Base-by-base conservation (phyloP, 805 yeast genomes). In the Yarrowia alimentaria region DNA sequence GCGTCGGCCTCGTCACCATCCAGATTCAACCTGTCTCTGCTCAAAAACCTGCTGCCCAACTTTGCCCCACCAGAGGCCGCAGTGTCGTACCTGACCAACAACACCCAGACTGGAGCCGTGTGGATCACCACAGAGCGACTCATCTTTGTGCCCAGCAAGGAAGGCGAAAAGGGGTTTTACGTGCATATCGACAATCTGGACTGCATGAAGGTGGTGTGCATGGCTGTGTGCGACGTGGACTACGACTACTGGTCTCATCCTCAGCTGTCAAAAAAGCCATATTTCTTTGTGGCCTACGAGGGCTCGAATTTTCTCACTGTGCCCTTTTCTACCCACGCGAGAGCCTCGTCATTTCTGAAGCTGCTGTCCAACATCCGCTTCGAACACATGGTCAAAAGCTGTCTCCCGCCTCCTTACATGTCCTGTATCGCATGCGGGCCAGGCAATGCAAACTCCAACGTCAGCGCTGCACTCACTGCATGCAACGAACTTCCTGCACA, bases 331-430 rank as follows among this genome's bases (percentile, higher is more conserved):
- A 52, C 60, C 2, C 52, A 54, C 20, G 40, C 49, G 13, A 57
- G 62, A 7, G 58, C 64, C 12, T 48, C 57, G 13, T 55, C 61
- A 21, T 61, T 63, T 38, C 52, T 61, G 25, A 56, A 60, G 29
- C 54, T 61, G 30, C 56, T 62, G 29, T 54, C 65, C 26, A 64
- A 62, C 51, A 56, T 64, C 19, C 60, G 64, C 20, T 62, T 64
- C 33, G 67, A 64, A 52, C 64, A 63, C 52, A 55, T 55, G 51
- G 61, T 64, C 18, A 57, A 64, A n/a, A 58, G 58, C 22, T 57
- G 58, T 28, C 55, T 63, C 32, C 64, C 66, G 10, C 67, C 67
- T 3, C 58, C 57, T n/a, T 63, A 63, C 28, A 22, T 31, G 21
- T 28, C 45, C 11, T 40, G 47, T 19, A 19, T 28, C 5, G 25